phyloP scores from a whole-genome alignment of 2,329 filamentous ascomycete species.

The Plectosphaerella plurivora region DNA sequence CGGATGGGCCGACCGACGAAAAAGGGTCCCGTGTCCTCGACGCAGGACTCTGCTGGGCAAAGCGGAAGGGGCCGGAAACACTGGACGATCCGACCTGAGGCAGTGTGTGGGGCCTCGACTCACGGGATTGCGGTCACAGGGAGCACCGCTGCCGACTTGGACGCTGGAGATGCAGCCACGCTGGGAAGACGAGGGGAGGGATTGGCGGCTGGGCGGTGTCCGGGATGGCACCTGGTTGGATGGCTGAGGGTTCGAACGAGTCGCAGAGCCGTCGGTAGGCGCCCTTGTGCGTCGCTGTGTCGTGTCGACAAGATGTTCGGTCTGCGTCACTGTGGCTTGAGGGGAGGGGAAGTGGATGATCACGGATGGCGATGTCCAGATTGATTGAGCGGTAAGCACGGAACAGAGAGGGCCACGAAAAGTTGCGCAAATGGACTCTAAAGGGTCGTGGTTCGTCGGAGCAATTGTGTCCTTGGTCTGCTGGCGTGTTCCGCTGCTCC shows the following conservation, averaged over 20 bases:
- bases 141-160: too few species aligned
- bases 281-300: neutral
- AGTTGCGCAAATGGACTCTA: too few species aligned
- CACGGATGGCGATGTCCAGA: too few species aligned
- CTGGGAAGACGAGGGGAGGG: constrained; percentile 1
- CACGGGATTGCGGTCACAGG: too few species aligned
- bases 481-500: too few species aligned
- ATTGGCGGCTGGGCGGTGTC: constrained; percentile 5
- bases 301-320: neutral
- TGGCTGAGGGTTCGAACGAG: neutral
- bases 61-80: constrained; percentile 6
- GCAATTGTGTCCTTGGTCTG: too few species aligned
- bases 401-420: too few species aligned
- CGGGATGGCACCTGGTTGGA: neutral
- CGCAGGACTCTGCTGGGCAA: neutral
- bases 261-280: neutral
- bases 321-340: neutral
- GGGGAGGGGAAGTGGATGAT: too few species aligned
- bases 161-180: neutral
- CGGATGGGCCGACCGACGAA: too few species aligned
- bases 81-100: constrained; percentile 11
- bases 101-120: neutral
- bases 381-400: too few species aligned
- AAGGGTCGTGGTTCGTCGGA: too few species aligned
- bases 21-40: neutral